phyloP scores from a whole-genome alignment of 768 basidiomycete genomes.

The Xerocomus potaroensis region DNA sequence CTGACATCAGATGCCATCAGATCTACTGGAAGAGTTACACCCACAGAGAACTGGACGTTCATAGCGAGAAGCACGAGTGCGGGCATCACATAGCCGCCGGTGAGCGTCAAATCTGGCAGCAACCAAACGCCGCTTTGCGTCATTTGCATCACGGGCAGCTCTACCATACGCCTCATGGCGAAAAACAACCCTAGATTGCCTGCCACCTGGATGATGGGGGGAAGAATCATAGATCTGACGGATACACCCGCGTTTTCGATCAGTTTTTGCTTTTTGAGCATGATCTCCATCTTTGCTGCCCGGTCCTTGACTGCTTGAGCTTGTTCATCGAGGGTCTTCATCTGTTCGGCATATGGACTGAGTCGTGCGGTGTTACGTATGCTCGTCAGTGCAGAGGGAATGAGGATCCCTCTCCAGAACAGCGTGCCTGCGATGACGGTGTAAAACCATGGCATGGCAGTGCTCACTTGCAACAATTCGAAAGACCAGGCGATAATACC shows the following conservation, averaged over 20 bases:
- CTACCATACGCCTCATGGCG: constrained; percentile 67
- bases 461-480: constrained; percentile 64
- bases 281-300: constrained; percentile 38
- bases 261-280: constrained; percentile 46
- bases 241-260: constrained; percentile 65
- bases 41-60: constrained; percentile 65
- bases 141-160: constrained; percentile 69
- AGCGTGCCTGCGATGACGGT: constrained; percentile 67
- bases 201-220: constrained; percentile 66
- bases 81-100: constrained; percentile 76
- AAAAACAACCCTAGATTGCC: constrained; percentile 82
- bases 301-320: constrained; percentile 34
- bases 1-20: constrained; percentile 1
- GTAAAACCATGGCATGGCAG: constrained; percentile 79
- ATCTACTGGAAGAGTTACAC: constrained; percentile 21
- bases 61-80: constrained; percentile 51
- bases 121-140: constrained; percentile 69
- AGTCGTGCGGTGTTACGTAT: constrained; percentile 50
- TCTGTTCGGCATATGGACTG: constrained; percentile 38
- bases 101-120: constrained; percentile 76
- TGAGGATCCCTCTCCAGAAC: constrained; percentile 53
- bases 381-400: constrained; percentile 57
- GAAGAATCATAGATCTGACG: constrained; percentile 48
- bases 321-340: constrained; percentile 50
- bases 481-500: constrained; percentile 60